Conservation (phyloP, 768 basidiomycete genomes). For the Rhizopogon roseolus region DNA sequence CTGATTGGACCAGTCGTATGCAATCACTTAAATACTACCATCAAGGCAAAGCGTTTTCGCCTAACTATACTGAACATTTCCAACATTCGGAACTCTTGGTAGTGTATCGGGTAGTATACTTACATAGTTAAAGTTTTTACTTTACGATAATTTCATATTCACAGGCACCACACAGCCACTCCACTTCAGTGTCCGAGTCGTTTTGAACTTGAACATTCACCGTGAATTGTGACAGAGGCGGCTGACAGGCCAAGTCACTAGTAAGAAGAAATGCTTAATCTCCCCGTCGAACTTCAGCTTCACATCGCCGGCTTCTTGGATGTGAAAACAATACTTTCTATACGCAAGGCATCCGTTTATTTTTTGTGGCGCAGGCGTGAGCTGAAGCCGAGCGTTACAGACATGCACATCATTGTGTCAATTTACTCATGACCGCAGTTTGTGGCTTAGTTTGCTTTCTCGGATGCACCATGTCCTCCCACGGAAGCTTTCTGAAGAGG, state of each 20-base stretch:
- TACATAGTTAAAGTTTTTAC: background rate
- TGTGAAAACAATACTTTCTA: conserved; percentile 11
- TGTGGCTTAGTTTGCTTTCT: conserved; percentile 16
- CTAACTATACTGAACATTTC: no score
- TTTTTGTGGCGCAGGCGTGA: background rate
- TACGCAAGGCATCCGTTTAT: conserved; percentile 11
- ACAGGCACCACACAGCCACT: no score
- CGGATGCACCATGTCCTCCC: conserved; percentile 10
- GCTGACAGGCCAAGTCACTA: no score
- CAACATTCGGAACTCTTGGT: no score
- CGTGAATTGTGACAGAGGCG: no score
- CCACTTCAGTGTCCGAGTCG: no score
- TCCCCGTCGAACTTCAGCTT: conserved; percentile 16
- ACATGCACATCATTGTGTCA: conserved; percentile 18
- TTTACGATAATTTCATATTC: no score
- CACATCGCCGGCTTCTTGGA: conserved; percentile 11
- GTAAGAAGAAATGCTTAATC: background rate
- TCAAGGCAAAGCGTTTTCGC: no score
- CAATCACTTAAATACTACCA: background rate
- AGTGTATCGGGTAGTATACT: no score
- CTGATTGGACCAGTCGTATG: background rate
- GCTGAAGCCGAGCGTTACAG: conserved; percentile 5
- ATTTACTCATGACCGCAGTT: conserved; percentile 11
- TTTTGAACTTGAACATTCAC: no score
- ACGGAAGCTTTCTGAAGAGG: conserved; percentile 9